Conservation (phyloP, 352 stramenopile genomes). For the Halophytophthora polymorphica region DNA sequence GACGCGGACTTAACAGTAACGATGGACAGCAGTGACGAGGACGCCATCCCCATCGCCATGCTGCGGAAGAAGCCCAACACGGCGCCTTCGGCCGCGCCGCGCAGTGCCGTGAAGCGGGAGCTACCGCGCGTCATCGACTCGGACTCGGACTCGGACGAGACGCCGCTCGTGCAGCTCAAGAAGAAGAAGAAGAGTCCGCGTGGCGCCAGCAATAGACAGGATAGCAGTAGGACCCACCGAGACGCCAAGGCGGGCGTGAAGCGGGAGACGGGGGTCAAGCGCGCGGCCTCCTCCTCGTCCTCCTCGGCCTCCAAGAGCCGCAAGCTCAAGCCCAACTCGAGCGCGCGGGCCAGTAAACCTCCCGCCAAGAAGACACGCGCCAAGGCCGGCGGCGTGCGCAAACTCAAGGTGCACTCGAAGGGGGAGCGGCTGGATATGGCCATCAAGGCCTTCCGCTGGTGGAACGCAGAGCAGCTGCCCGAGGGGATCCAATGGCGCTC, state of each 20-base stretch:
- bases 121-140: conserved; percentile 31
- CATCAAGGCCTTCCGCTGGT: conserved; percentile 99
- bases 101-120: conserved; percentile 30
- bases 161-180: conserved; percentile 83
- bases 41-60: conserved; percentile 67
- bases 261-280: conserved; percentile 58
- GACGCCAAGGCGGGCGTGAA: conserved; percentile 37
- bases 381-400: conserved; percentile 50
- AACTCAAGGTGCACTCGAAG: conserved; percentile 94
- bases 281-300: conserved; percentile 32
- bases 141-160: conserved; percentile 75
- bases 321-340: conserved; percentile 32
- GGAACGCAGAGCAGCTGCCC: conserved; percentile 94
- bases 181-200: conserved; percentile 31
- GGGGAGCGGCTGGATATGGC: conserved; percentile 93
- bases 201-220: conserved; percentile 5
- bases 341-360: conserved; percentile 25
- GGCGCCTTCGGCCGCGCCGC: conserved; percentile 2
- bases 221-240: conserved; percentile 14
- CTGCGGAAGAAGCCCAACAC: conserved; percentile 57
- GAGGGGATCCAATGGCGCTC: conserved; percentile 96
- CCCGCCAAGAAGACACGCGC: conserved; percentile 51
- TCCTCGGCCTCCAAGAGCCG: conserved; percentile 36
- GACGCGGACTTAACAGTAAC: not conserved
- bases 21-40: conserved; percentile 79